phyloP scores from a whole-genome alignment of 2,329 filamentous ascomycete genomes.

The Furcasterigmium furcatum region DNA sequence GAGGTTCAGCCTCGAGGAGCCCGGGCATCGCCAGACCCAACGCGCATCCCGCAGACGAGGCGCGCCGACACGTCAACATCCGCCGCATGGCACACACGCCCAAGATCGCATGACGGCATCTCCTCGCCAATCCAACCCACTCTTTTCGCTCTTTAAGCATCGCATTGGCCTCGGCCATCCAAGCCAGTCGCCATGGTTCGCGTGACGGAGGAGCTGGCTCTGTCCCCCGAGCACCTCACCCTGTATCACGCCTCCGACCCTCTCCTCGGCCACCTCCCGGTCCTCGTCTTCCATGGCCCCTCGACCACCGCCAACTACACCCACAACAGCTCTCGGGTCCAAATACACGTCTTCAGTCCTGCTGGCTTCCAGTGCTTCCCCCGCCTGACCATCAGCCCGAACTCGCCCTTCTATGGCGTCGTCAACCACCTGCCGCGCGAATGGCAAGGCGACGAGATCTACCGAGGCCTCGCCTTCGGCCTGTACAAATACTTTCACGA shows the following conservation, averaged over 20 bases:
- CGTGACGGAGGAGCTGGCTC: slow-evolving; percentile 72
- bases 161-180: slow-evolving; percentile 1
- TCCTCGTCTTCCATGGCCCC: slow-evolving; percentile 89
- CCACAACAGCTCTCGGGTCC: slow-evolving; percentile 87
- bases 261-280: slow-evolving; percentile 72
- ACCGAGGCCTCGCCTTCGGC: slow-evolving; percentile 85
- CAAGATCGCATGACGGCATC: no score
- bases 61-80: no score
- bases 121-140: not conserved
- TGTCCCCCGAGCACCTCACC: slow-evolving; percentile 77
- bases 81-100: no score
- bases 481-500: slow-evolving; percentile 93
- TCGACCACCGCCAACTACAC: slow-evolving; percentile 86
- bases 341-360: slow-evolving; percentile 87
- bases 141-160: slow-evolving; percentile 1
- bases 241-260: slow-evolving; percentile 90
- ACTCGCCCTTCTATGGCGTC: slow-evolving; percentile 84
- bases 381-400: slow-evolving; percentile 89
- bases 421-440: slow-evolving; percentile 89
- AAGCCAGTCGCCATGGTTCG: slow-evolving; percentile 68
- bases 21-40: no score
- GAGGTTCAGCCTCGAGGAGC: no score
- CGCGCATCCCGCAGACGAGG: no score
- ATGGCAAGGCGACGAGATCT: slow-evolving; percentile 92
- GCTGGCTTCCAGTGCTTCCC: slow-evolving; percentile 88